Conservation (phyloP, 331 rosid species). For the Rosa hybrid region DNA sequence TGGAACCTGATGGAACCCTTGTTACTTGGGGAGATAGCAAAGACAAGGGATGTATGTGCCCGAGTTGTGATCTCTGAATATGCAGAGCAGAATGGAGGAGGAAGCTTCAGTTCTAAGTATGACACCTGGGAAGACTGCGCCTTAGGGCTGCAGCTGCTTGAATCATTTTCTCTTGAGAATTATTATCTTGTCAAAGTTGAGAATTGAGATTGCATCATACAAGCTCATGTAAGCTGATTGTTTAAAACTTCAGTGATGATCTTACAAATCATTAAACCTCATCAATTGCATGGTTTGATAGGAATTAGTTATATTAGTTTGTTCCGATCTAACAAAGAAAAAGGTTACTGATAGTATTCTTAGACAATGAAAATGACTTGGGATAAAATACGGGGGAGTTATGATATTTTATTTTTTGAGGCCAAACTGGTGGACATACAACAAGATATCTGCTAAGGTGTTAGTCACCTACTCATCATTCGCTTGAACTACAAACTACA, state of each 20-base stretch:
- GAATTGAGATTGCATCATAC: neutral
- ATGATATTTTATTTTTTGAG: neutral
- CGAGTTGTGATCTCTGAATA: constrained; percentile 41
- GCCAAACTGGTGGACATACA: neutral
- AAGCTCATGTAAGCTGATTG: neutral
- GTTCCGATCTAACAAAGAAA: neutral
- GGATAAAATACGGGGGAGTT: neutral
- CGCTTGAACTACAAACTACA: neutral
- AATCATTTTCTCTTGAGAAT: neutral
- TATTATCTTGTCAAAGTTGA: neutral
- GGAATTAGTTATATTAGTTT: neutral
- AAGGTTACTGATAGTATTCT: neutral
- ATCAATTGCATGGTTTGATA: neutral
- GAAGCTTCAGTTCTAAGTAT: constrained; percentile 46
- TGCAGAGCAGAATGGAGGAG: constrained; percentile 50
- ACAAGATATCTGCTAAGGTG: neutral
- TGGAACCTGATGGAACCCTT: constrained; percentile 23
- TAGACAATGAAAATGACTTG: neutral
- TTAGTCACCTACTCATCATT: neutral
- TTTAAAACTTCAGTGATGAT: neutral
- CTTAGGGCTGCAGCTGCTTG: neutral
- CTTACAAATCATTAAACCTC: neutral
- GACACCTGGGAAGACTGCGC: constrained; percentile 52
- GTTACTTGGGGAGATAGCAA: constrained; percentile 41
- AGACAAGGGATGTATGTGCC: constrained; percentile 46